A percentile compares a stretch with the other conserved stretches of the same genome.
Evolutionary conservation across 192 early-diverging fungal genomes (phyloP).

Genomic region (Mortierella hygrophila): DNA sequence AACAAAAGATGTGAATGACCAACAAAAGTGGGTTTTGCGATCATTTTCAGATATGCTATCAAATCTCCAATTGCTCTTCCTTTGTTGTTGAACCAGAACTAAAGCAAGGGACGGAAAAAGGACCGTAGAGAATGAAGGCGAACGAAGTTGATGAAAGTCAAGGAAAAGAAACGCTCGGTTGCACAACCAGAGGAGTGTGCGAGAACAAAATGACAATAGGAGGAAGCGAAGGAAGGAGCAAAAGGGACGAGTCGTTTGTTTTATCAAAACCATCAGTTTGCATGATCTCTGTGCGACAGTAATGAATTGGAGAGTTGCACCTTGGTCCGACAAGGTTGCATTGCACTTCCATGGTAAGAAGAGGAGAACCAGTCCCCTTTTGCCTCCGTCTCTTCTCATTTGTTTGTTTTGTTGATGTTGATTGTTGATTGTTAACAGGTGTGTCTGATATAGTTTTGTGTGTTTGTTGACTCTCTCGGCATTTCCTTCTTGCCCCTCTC

Average conservation of each 20-base stretch:
- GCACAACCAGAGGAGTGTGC: background rate
- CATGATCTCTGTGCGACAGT: conserved; percentile 21
- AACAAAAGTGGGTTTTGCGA: background rate
- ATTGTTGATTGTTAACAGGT: background rate
- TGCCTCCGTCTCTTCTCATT: background rate
- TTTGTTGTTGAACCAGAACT: background rate
- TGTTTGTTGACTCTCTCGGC: background rate
- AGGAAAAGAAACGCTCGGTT: background rate
- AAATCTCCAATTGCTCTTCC: background rate
- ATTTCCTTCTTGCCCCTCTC: no score
- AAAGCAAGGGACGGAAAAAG: background rate
- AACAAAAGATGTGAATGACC: background rate
- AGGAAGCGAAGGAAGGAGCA: background rate
- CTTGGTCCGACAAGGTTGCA: background rate
- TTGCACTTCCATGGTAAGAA: background rate
- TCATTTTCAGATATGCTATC: conserved; percentile 8
- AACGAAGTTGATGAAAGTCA: background rate
- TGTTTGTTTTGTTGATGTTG: background rate
- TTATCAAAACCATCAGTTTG: conserved; percentile 24
- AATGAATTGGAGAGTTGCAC: background rate
- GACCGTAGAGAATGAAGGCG: background rate
- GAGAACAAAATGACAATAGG: background rate
- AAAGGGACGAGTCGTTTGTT: background rate
- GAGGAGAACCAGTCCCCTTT: background rate
- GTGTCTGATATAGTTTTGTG: background rate